Evolutionary conservation across 2,329 filamentous ascomycete species (phyloP).

Genomic region (Curvularia eragrostidis): DNA sequence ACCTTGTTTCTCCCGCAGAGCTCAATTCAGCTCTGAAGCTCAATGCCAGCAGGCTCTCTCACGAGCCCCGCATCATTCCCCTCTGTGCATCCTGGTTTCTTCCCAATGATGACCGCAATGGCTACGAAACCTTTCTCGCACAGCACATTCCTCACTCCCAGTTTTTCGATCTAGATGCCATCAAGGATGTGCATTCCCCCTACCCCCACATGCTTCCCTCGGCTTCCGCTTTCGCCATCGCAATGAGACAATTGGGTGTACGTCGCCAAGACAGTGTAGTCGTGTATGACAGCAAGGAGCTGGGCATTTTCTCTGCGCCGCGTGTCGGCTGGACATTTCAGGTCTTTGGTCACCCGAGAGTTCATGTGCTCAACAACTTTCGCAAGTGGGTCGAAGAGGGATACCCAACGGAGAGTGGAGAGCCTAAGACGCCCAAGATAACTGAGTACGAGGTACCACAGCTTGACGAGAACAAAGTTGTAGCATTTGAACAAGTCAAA

Average conservation of each 20-base stretch:
- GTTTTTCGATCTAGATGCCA: conserved; percentile 94
- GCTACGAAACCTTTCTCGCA: conserved; percentile 79
- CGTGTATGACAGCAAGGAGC: conserved; percentile 89
- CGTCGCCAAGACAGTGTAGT: conserved; percentile 87
- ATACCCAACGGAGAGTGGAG: conserved; percentile 80
- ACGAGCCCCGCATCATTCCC: conserved; percentile 82
- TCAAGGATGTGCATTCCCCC: conserved; percentile 84
- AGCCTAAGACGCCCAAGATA: conserved; percentile 58
- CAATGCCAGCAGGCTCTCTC: conserved; percentile 81
- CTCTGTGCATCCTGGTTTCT: conserved; percentile 96
- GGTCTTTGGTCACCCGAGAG: conserved; percentile 85
- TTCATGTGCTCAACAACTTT: conserved; percentile 96
- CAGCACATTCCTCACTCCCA: conserved; percentile 86
- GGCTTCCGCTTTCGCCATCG: conserved; percentile 78
- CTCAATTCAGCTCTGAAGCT: conserved; percentile 81
- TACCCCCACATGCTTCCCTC: conserved; percentile 97
- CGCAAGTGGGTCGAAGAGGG: conserved; percentile 89
- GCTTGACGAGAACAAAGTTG: conserved; percentile 67
- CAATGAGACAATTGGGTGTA: conserved; percentile 90
- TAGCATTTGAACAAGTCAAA: conserved; percentile 81
- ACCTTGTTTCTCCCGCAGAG: conserved; percentile 84
- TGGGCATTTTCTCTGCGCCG: conserved; percentile 93
- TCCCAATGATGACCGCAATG: conserved; percentile 85
- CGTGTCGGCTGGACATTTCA: conserved; percentile 92
- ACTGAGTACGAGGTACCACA: conserved; percentile 54